Base-by-base conservation (phyloP, 2,329 filamentous ascomycete genomes). In the Cladophialophora carrionii region DNA sequence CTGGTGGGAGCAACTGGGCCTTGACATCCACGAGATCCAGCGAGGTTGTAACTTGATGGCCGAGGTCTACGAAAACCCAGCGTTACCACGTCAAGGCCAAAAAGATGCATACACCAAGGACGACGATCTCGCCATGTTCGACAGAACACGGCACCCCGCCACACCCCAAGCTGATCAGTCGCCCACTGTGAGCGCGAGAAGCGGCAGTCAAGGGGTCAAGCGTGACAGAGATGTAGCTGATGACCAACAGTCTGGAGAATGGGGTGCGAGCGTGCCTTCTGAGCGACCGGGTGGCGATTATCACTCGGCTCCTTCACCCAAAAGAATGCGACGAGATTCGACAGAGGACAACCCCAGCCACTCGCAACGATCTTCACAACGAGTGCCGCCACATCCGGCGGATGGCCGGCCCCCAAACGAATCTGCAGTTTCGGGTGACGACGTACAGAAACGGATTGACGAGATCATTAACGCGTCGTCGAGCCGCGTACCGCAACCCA, bases 1-100 rank as follows among this genome's bases (percentile, higher is more conserved):
- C 0, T 99, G 95, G 95, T 99, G 94, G 94, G 88, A 88, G 65
- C 84, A 86, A 62, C 79, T 96, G 59, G 86, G 87, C 37, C 90
- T 92, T 41, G 85, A 88, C 68, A 83, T 94, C 70, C 81, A 83
- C 24, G 86, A 90, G 67, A 90, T 96, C 68, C 79, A 84, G 49
- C 84, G 84, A 71, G 91, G 92, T 3, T 90, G 93, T 71, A 88
- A 90, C 61, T 83, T 91, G 61, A 90, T 97, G 82, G 85, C 87
- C 41, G 86, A 79, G 41, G 75, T 81, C 29, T 82, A 82, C 68
- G 80, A 82, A 66, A 77, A 73, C 63, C 77, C 77, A 61, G 74
- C 78, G 12, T 71, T 80, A 53, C 78, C 80, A 64, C 77, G 75
- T 54, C 76, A 79, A 51, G 78, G 76, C 65, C 78, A 79, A 61